Conservation (phyloP, 495 filamentous ascomycete genomes). For the Penicillium cosmopolitanum region DNA sequence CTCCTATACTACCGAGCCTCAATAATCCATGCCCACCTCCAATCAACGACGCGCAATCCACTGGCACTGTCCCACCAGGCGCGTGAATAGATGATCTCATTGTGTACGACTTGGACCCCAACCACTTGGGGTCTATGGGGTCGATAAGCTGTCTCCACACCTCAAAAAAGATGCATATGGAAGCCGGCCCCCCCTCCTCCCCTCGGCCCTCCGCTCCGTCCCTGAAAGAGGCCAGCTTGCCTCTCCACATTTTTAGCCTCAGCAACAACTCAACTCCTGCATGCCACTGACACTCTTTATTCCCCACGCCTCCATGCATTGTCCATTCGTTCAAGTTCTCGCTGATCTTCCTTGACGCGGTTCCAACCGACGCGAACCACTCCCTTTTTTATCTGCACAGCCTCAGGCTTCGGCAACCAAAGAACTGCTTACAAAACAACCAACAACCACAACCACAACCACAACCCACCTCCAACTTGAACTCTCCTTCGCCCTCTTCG, state of each 20-base stretch:
- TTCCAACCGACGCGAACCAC: background rate
- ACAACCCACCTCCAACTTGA: background rate
- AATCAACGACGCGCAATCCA: no score
- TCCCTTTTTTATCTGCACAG: background rate
- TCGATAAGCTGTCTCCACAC: no score
- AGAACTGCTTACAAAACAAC: background rate
- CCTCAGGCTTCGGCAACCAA: background rate
- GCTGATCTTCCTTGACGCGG: slow-evolving; percentile 1
- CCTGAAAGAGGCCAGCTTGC: slow-evolving; percentile 43
- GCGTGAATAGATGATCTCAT: no score
- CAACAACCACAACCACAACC: no score
- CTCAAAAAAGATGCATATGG: no score
- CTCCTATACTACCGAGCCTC: no score
- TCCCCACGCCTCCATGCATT: slow-evolving; percentile 21
- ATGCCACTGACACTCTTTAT: slow-evolving; percentile 10
- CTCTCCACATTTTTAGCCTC: slow-evolving; percentile 23
- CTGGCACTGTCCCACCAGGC: no score
- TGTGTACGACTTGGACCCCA: no score
- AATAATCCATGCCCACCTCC: no score
- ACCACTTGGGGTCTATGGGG: no score
- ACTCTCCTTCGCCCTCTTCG: background rate
- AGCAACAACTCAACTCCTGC: slow-evolving; percentile 8
- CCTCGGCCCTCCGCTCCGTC: no score
- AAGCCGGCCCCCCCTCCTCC: no score
- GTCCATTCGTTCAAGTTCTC: background rate